Evolutionary conservation across 352 stramenopile genomes (phyloP).

Genomic region (Phytophthora multivora): DNA sequence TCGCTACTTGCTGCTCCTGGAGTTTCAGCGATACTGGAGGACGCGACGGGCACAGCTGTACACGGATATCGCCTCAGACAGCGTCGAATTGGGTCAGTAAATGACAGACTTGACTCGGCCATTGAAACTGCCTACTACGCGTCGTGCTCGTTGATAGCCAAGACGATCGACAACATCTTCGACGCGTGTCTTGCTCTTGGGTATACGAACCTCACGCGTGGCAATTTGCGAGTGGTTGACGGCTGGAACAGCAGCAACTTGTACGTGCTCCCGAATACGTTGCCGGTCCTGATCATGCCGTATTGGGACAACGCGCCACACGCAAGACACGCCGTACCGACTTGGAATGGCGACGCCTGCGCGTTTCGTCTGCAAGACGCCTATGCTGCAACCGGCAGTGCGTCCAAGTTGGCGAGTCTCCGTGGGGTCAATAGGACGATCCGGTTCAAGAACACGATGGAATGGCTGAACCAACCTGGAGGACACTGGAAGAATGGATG

Average conservation of each 20-base stretch:
- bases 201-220: slow-evolving; percentile 34
- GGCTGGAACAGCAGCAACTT: slow-evolving; percentile 28
- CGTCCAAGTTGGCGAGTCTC: slow-evolving; percentile 4
- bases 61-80: slow-evolving; percentile 23
- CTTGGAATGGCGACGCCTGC: slow-evolving; percentile 33
- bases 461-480: slow-evolving; percentile 19
- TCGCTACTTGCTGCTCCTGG: slow-evolving; percentile 24
- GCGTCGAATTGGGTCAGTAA: slow-evolving; percentile 29
- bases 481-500: slow-evolving; percentile 32
- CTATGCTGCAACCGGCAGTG: slow-evolving; percentile 1
- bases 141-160: slow-evolving; percentile 15
- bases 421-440: slow-evolving; percentile 20
- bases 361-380: slow-evolving; percentile 24
- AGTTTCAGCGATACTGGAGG: slow-evolving; percentile 15
- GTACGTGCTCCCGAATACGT: slow-evolving; percentile 23
- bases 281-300: slow-evolving; percentile 49
- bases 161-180: slow-evolving; percentile 28
- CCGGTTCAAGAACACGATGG: slow-evolving; percentile 7
- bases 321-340: slow-evolving; percentile 35
- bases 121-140: neutral
- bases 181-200: slow-evolving; percentile 14
- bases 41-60: slow-evolving; percentile 16
- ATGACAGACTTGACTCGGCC: slow-evolving; percentile 16
- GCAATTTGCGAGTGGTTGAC: slow-evolving; percentile 31
- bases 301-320: slow-evolving; percentile 40